These are phyloP conservation scores for Bruguiera parviflora DNA, from an alignment of 345 rosid species.

Conservation along the genomic window DNA sequence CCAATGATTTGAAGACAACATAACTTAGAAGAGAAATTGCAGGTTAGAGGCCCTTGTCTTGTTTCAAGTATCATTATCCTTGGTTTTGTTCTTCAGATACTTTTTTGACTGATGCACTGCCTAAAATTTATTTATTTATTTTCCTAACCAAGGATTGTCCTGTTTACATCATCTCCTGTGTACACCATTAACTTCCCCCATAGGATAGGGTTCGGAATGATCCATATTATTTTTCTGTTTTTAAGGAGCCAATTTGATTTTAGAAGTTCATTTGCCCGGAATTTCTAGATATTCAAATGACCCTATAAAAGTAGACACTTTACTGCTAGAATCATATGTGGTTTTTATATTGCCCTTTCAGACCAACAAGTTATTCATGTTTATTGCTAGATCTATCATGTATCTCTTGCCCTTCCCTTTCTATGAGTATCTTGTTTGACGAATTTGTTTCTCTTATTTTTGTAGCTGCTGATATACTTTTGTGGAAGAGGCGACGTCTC, in stretches of 20 bases:
- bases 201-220: no score
- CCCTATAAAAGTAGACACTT: not conserved
- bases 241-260: no score
- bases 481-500: conserved; percentile 64
- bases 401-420: not conserved
- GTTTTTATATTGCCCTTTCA: not conserved
- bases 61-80: not conserved
- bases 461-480: conserved; percentile 69
- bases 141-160: not conserved
- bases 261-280: not conserved
- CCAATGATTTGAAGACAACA: no score
- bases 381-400: not conserved
- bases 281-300: not conserved
- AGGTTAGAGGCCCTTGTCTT: not conserved
- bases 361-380: no score
- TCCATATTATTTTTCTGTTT: no score
- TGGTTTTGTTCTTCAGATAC: not conserved
- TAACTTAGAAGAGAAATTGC: not conserved
- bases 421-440: not conserved
- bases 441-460: conserved; percentile 4
- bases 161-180: not conserved
- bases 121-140: not conserved
- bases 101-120: not conserved
- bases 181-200: no score
- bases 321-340: not conserved